Percentiles rank a stretch among this genome's conserved stretches.
Evolutionary conservation across 805 yeast genomes (phyloP).

Genomic region (Kluyveromyces siamensis): DNA sequence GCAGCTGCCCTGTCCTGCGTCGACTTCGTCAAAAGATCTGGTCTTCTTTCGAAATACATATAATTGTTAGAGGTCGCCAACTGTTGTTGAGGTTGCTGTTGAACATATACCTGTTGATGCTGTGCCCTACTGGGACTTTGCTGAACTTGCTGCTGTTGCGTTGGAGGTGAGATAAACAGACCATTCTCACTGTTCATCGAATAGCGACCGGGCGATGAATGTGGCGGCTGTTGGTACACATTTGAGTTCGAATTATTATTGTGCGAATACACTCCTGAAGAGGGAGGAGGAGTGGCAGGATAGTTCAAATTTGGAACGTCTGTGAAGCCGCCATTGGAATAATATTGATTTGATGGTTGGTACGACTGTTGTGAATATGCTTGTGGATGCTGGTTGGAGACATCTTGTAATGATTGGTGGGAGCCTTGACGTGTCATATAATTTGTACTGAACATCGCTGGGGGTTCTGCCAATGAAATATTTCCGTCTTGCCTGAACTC

Average conservation of each 20-base stretch:
- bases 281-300: slow-evolving; percentile 25
- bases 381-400: slow-evolving; percentile 8
- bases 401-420: slow-evolving; percentile 30
- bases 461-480: slow-evolving; percentile 14
- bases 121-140: slow-evolving; percentile 7
- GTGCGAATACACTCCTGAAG: slow-evolving; percentile 19
- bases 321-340: slow-evolving; percentile 15
- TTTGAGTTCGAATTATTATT: slow-evolving; percentile 22
- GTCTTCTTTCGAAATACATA: slow-evolving; percentile 73
- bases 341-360: not conserved
- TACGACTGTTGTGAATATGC: slow-evolving; percentile 1
- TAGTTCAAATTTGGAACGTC: slow-evolving; percentile 24
- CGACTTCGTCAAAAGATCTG: slow-evolving; percentile 61
- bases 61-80: slow-evolving; percentile 32
- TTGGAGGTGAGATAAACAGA: slow-evolving; percentile 11
- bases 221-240: slow-evolving; percentile 9
- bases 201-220: slow-evolving; percentile 23
- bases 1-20: slow-evolving; percentile 82
- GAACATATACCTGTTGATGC: slow-evolving; percentile 19
- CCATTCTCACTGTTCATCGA: slow-evolving; percentile 21
- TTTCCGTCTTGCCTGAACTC: not conserved
- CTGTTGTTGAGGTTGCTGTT: slow-evolving; percentile 5
- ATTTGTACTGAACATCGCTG: slow-evolving; percentile 28
- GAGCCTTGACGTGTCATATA: slow-evolving; percentile 32
- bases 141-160: slow-evolving; percentile 26